Base-by-base conservation (phyloP, 2,329 filamentous ascomycete genomes). In the Passalora sequoiae region DNA sequence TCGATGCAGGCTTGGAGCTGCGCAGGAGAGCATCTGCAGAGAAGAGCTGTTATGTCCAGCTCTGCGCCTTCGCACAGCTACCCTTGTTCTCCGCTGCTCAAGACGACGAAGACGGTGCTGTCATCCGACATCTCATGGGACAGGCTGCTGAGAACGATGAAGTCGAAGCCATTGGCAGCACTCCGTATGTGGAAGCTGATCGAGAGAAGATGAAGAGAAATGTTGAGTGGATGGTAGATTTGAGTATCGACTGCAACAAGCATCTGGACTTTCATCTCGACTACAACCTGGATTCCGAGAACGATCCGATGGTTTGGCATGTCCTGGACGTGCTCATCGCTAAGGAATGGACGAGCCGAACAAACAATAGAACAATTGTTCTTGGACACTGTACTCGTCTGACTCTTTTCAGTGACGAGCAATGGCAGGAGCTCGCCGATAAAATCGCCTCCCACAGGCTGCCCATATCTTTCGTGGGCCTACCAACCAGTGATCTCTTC, bases 231-330 rank as follows among this genome's bases (percentile, higher is more conserved):
- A 77, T 83, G 12, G 66, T 83, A 28, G 65, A 70, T 2, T 67
- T 71, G 17, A 79, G 80, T 1, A 58, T 80, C 27, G 49, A 65
- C 16, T 58, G 70, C 28, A 57, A 62, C 2, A 70, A 80, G 38
- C 77, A 84, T 58, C 63, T 87, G 4, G 83, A 87, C 55, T 78
- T 86, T 33, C 84, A 87, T 58, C 69, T 87, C 4, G 84, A 87
- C 60, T 86, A 87, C 60, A 80, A 80, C 44, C 66, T 86, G 2
- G 73, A 81, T 39, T 46, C 63, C 2, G 53, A 58, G 1, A 70
- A 63, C 33, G 68, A 74, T 38, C 66, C 78, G 0, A 63, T 80
- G 41, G 64, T 81, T 0, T 76, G 74, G 66, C 64, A 73, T 30
- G 75, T 80, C 1, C 43, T 86, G 16, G 57, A 72, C 1, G 61